Conservation (phyloP, 805 yeast species). For the Hanseniaspora vineae region DNA sequence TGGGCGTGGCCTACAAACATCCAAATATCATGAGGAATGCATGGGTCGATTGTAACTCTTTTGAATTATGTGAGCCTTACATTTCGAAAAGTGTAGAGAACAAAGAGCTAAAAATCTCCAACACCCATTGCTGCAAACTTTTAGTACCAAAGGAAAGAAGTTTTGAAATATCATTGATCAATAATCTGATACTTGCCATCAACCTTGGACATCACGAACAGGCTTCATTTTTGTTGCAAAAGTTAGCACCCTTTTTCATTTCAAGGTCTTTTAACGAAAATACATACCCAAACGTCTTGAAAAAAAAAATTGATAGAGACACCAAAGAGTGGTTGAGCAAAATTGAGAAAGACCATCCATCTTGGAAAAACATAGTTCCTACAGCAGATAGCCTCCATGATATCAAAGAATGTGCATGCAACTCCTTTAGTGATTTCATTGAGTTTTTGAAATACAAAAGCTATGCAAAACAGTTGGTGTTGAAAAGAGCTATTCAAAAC, state of each 20-base stretch:
- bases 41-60: conserved; percentile 31
- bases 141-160: conserved; percentile 23
- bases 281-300: conserved; percentile 16
- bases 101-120: conserved; percentile 7
- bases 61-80: conserved; percentile 14
- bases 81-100: conserved; percentile 9
- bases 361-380: conserved; percentile 12
- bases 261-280: conserved; percentile 26
- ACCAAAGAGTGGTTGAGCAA: conserved; percentile 18
- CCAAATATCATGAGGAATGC: conserved; percentile 45
- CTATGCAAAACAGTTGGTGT: neutral
- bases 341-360: conserved; percentile 14
- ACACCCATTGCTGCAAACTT: conserved; percentile 12
- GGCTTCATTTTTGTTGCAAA: conserved; percentile 25
- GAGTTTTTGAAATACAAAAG: neutral
- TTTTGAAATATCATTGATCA: conserved; percentile 31
- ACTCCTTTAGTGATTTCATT: neutral
- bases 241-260: conserved; percentile 31
- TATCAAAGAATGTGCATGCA: neutral
- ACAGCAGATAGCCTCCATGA: neutral
- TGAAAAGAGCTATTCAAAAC: conserved; percentile 12
- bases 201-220: conserved; percentile 38
- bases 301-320: conserved; percentile 13
- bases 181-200: conserved; percentile 33
- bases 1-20: conserved; percentile 40